Evolutionary conservation across 129 eudicot genomes (phyloP), one percentile per base, ranked within the genome.

Genomic region (Flaveria bidentis): DNA sequence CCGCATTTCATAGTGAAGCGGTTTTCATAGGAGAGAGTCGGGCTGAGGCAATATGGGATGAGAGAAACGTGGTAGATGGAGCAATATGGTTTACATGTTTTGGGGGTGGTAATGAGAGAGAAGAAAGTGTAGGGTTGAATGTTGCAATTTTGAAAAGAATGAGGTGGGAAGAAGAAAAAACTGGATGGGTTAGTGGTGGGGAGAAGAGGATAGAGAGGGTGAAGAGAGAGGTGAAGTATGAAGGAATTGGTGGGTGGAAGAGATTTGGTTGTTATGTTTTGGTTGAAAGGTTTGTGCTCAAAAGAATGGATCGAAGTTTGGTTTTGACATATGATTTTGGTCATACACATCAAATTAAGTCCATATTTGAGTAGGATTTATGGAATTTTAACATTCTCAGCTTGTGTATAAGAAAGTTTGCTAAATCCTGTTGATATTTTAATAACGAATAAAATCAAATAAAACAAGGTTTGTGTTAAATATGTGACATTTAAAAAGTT

Each of bases 251-350:
- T n/a, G 80, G 11, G 1, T 93, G 92, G 92, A 80, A 47, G 45
- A 88, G 50, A 69, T 86, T 83, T 74, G 84, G 86, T 50, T 88
- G 92, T 36, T 88, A 88, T 87, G 83, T 85, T 3, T 79, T 93
- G 75, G 90, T 93, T 80, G 98, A 93, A 81, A 93, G 88, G 36
- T 93, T 93, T 85, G 86, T 82, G 52, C 58, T 88, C 25, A 90
- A 58, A 75, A 90, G 92, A 82, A 88, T 88, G 91, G 88, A 93
- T 74, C 91, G 88, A 55, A 90, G 87, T 64, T 70, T 84, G 78
- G 88, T 85, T 3, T 63, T 93, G 86, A 63, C 89, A 9, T 90
- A 75, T 79, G 87, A 85, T 52, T 91, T 88, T 72, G 64, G 71
- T 45, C 94, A 91, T 25, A 42, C 65, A 2, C 85, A 86, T 67